phyloP scores from a whole-genome alignment of 805 yeast species.

The Wickerhamomyces alni region DNA sequence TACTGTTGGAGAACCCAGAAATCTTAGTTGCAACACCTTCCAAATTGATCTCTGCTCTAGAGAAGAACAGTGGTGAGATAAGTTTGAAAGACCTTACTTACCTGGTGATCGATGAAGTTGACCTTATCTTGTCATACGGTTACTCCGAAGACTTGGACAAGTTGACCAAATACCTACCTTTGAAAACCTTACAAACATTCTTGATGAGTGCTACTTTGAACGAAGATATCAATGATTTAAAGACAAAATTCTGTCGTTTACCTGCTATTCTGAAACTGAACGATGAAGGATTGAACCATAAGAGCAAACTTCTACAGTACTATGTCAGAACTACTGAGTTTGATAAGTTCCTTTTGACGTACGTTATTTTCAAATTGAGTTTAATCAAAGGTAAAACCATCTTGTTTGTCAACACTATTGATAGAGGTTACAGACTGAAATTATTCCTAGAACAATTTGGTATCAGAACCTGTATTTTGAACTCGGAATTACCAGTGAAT shows the following conservation, averaged over 20 bases:
- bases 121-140: conserved; percentile 83
- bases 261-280: conserved; percentile 80
- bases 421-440: conserved; percentile 89
- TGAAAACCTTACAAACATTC: conserved; percentile 77
- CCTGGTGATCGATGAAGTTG: conserved; percentile 92
- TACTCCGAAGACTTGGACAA: conserved; percentile 76
- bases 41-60: conserved; percentile 52
- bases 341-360: conserved; percentile 85
- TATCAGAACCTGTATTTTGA: conserved; percentile 77
- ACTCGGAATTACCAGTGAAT: conserved; percentile 87
- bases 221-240: conserved; percentile 76
- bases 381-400: conserved; percentile 88
- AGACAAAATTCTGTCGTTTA: conserved; percentile 67
- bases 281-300: conserved; percentile 53
- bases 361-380: conserved; percentile 84
- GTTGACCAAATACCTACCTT: conserved; percentile 59
- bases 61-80: conserved; percentile 39
- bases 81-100: conserved; percentile 54
- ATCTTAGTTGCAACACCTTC: conserved; percentile 86
- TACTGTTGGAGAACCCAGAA: conserved; percentile 71
- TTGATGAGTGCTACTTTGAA: conserved; percentile 94
- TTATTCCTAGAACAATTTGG: conserved; percentile 94
- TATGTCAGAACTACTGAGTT: conserved; percentile 83
- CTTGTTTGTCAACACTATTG: conserved; percentile 88
- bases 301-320: conserved; percentile 68